Percentiles rank a stretch among this genome's conserved stretches.
Conservation (phyloP, 169 alveolate genomes). For the Condylostoma magnum region DNA sequence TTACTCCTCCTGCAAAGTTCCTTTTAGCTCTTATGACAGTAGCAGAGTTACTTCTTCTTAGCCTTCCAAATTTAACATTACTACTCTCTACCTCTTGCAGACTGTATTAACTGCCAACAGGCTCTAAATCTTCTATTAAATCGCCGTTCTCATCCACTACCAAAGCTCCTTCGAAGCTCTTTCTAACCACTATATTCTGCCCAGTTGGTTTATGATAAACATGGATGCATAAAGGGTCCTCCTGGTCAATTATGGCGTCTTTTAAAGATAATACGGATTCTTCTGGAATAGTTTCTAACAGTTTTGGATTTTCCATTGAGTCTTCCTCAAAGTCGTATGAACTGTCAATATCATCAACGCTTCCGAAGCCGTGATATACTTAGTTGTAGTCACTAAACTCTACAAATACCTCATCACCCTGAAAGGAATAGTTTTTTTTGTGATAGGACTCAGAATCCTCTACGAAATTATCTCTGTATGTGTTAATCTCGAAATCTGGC, state of each 20-base stretch:
- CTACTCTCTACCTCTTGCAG: conserved; percentile 12
- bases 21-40: conserved; percentile 6
- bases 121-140: no score
- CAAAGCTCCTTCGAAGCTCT: neutral
- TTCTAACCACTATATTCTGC: conserved; percentile 4
- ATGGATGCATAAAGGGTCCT: conserved; percentile 10
- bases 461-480: no score
- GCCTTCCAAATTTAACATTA: neutral
- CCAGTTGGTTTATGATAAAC: conserved; percentile 22
- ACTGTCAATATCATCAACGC: no score
- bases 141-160: conserved; percentile 11
- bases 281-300: conserved; percentile 20
- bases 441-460: no score
- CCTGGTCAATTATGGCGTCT: conserved; percentile 12
- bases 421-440: no score
- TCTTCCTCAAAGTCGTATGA: no score
- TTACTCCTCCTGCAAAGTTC: neutral
- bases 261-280: neutral
- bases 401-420: no score
- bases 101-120: no score
- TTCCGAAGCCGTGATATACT: no score
- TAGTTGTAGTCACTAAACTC: no score
- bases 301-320: no score
- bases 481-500: no score
- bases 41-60: conserved; percentile 1